A percentile compares a stretch with the other conserved stretches of the same genome.
phyloP scores from a whole-genome alignment of 192 early-diverging fungal genomes.

The Podila epicladia region DNA sequence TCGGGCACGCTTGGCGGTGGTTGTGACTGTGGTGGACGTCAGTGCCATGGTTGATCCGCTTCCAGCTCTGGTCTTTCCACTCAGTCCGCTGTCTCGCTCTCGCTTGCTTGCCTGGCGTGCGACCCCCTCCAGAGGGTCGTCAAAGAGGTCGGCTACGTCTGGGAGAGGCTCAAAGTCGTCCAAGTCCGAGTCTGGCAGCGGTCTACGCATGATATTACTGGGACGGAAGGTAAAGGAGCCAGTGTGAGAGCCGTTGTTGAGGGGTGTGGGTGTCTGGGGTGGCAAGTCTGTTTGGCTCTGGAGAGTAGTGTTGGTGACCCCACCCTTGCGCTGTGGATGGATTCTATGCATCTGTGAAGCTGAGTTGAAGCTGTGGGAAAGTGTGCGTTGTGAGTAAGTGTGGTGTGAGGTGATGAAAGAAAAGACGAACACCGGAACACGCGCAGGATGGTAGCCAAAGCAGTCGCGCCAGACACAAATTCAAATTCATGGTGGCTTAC shows the following conservation, averaged over 20 bases:
- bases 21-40: neutral
- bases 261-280: neutral
- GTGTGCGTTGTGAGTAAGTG: neutral
- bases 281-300: neutral
- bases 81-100: neutral
- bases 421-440: neutral
- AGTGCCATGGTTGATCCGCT: neutral
- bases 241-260: neutral
- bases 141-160: slow-evolving; percentile 2
- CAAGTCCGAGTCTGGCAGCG: neutral
- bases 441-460: neutral
- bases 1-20: neutral
- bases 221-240: neutral
- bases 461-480: no score
- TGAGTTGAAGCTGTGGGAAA: neutral
- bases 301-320: neutral
- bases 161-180: slow-evolving; percentile 4
- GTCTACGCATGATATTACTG: neutral
- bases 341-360: slow-evolving; percentile 8
- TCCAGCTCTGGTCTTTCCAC: neutral
- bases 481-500: neutral
- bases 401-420: neutral
- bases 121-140: neutral
- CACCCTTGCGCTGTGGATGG: slow-evolving; percentile 18
- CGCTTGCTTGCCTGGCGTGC: neutral